A percentile compares a stretch with the other conserved stretches of the same genome.
Evolutionary conservation across 108 stramenopile genomes (phyloP).

Genomic region (Cyclotella atomus): DNA sequence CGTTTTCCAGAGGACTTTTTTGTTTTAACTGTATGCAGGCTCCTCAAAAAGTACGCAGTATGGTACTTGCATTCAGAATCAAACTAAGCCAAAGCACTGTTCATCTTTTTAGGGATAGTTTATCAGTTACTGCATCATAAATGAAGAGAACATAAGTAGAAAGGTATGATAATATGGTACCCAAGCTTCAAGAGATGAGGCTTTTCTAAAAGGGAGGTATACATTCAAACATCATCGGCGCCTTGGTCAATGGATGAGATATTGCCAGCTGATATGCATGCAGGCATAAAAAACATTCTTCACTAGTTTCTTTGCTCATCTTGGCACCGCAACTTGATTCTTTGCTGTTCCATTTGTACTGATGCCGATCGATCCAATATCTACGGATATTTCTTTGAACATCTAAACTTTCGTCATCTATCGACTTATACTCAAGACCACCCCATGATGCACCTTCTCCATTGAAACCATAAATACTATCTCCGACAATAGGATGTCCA

Average conservation of each 20-base stretch:
- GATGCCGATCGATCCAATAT: constrained; percentile 18
- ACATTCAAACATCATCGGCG: constrained; percentile 68
- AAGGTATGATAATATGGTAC: too few relatives aligned
- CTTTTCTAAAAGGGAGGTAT: constrained; percentile 64
- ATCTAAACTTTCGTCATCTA: constrained; percentile 4
- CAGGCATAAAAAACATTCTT: constrained; percentile 54
- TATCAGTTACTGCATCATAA: too few relatives aligned
- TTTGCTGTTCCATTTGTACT: constrained; percentile 14
- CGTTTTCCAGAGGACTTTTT: too few relatives aligned
- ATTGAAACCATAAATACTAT: constrained; percentile 70
- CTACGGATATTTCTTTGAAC: constrained; percentile 8
- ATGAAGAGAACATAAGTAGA: too few relatives aligned
- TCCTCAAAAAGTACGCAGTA: too few relatives aligned
- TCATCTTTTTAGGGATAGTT: too few relatives aligned
- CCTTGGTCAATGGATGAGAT: constrained; percentile 64
- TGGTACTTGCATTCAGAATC: too few relatives aligned
- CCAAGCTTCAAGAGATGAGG: background rate
- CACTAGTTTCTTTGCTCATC: background rate
- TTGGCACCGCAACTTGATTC: constrained; percentile 16
- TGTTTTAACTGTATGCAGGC: too few relatives aligned
- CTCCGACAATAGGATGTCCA: constrained; percentile 83
- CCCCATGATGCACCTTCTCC: constrained; percentile 44
- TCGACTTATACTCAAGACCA: constrained; percentile 21
- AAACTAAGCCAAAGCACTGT: too few relatives aligned
- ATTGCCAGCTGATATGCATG: constrained; percentile 66